Percentiles rank a stretch among this genome's conserved stretches.
Conservation (phyloP, 2,329 filamentous ascomycete genomes). For the Tolypocladium capitatum region DNA sequence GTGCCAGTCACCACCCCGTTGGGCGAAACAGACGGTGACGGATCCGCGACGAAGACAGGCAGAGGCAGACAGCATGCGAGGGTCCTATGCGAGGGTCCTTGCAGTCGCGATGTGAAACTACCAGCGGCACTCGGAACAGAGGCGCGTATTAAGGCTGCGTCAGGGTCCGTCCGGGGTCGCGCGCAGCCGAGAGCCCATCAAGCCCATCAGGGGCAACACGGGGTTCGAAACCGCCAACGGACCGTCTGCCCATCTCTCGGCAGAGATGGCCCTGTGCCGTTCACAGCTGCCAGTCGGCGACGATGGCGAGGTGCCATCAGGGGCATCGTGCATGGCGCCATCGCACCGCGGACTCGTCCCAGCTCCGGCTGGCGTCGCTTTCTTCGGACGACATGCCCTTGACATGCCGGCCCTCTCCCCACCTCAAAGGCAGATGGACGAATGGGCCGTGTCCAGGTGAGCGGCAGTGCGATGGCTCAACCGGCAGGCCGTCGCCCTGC, state of each 20-base stretch:
- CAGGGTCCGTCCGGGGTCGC: not conserved
- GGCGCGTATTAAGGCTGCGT: not conserved
- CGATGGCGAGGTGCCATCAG: not conserved
- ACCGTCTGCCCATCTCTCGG: not conserved
- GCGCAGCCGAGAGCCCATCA: not conserved
- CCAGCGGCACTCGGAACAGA: not conserved
- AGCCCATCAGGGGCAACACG: not conserved
- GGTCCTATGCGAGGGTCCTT: too few relatives aligned
- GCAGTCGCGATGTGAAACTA: not conserved
- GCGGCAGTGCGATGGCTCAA: not conserved
- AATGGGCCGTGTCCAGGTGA: not conserved
- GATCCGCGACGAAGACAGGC: not conserved
- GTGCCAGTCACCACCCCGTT: not conserved
- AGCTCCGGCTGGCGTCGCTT: not conserved
- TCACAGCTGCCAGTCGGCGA: not conserved
- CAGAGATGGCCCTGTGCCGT: not conserved
- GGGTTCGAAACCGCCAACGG: not conserved
- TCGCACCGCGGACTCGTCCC: too few relatives aligned
- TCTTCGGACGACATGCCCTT: not conserved
- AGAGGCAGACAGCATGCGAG: not conserved
- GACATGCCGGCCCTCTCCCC: not conserved
- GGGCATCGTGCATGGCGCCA: not conserved
- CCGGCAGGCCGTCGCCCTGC: not conserved
- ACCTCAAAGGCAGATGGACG: not conserved
- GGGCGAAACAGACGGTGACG: not conserved